Evolutionary conservation across 768 basidiomycete species (phyloP), one percentile per base, ranked within the genome.

Genomic region (Boletellus sp.): DNA sequence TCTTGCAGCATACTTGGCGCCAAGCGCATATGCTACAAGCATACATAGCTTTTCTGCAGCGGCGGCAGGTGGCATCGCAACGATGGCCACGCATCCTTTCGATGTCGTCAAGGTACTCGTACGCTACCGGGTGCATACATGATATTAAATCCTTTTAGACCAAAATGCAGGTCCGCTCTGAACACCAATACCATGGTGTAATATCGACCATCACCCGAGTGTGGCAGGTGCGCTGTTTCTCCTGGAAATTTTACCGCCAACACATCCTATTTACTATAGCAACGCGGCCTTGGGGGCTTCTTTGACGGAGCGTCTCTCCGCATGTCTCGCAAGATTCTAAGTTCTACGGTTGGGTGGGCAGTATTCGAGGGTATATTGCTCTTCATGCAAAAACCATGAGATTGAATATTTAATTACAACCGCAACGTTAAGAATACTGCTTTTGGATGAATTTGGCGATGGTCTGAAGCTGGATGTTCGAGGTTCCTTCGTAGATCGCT

Each of bases 401-500:
- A 31, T 42, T 32, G 17, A 52, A 31, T 23, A 35, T 15, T 17
- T 24, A 39, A 8, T 28, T 9, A 32, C 2, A 11, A 33, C 19
- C 42, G 19, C 24, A 43, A 51, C 54, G n/a, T n/a, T 65, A 88
- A 61, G 88, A 85, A 59, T 91, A 83, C 63, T 92, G 78, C 70
- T 90, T 90, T 68, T 93, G 88, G 48, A 95, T 79, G 54, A 87
- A 83, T 71, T 87, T 95, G 5, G 94, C 90, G 60, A 99, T 96
- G 0, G 96, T 99, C 70, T 94, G 86, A 31, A 97, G 74, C 67
- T 98, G 96, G 51, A 99, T 98, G 67, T 98, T 99, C n/a, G 88
- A 92, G 38, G 95, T 97, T 34, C 95, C 93, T 62, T 94, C 91
- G 59, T 93, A 93, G 45, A 93, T 92, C 2, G 90, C 88, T 23